Evolutionary conservation across 768 basidiomycete species (phyloP), one percentile per base, ranked within the genome.

Genomic region (Suillus ampliporus): DNA sequence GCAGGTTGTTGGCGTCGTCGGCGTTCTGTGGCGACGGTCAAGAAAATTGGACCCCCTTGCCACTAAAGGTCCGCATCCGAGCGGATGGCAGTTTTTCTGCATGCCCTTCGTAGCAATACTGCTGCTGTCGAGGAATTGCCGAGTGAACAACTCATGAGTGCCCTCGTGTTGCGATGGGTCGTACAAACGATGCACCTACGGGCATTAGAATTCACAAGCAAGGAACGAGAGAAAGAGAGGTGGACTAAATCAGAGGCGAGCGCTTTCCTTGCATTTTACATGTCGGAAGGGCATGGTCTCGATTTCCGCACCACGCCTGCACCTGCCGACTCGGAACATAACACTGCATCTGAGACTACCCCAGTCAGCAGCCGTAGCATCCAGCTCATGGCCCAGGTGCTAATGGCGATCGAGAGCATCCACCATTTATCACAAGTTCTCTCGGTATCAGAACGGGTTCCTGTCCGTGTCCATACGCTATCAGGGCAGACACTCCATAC

Each of bases 191-290:
- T 90, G 48, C 80, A 86, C 60, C 64, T 65, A 9, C 83, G 89
- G 19, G 83, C 86, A 28, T 65, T 79, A 56, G 88, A 86, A 67
- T 79, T 65, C 44, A 70, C 74, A 19, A 85, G 77, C 64, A 85
- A 82, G 68, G 88, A 85, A n/a, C 82, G 85, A 44, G 84, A 88
- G 63, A 82, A 80, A 65, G 91, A 91, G 70, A 79, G 84, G 28
- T 94, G 92, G 92, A 89, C 87, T 0, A 79, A 74, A 64, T 76
- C 73, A 6, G 92, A 94, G 71, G 88, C 84, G 4, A 78, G 69
- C 4, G 85, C 84, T 34, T 80, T 91, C 69, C 79, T 93, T 47
- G 77, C 83, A 0, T 78, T 86, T 37, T 86, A 87, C 72, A 43
- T 60, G 52, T 63, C 61, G 64, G 64, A 62, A 61, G 6, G 17